Conservation (phyloP, 352 stramenopile species). For the Phytophthora cryptogea region DNA sequence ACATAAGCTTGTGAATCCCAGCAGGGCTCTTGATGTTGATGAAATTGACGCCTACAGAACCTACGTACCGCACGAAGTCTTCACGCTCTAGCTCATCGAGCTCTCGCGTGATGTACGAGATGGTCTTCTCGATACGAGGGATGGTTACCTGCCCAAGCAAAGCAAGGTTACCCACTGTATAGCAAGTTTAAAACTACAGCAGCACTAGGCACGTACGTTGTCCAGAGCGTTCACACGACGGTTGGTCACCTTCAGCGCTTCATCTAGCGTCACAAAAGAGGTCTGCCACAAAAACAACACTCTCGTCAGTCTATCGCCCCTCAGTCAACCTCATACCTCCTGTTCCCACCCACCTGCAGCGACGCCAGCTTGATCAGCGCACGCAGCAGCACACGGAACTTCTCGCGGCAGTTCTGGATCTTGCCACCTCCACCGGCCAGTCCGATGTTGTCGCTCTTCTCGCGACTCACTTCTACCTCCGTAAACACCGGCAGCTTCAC, state of each 20-base stretch:
- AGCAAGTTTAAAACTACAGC: neutral
- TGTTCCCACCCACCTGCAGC: constrained; percentile 52
- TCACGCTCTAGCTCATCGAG: constrained; percentile 99
- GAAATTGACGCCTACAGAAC: neutral
- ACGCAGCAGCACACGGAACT: constrained; percentile 84
- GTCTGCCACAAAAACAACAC: constrained; percentile 88
- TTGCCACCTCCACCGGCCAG: constrained; percentile 97
- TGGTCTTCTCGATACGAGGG: constrained; percentile 96
- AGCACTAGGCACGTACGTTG: constrained; percentile 72
- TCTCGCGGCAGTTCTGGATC: constrained; percentile 94
- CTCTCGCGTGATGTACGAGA: constrained; percentile 98
- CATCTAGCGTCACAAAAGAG: constrained; percentile 98
- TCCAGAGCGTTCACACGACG: constrained; percentile 99
- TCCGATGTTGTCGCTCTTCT: constrained; percentile 96
- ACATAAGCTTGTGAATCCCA: neutral
- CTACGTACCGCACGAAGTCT: constrained; percentile 85
- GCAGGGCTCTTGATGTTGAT: no score
- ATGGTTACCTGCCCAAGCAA: constrained; percentile 97
- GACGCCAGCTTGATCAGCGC: constrained; percentile 90
- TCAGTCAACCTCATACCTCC: neutral
- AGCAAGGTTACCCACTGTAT: neutral
- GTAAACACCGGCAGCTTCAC: constrained; percentile 99
- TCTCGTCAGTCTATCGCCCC: constrained; percentile 29
- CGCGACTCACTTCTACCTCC: constrained; percentile 93
- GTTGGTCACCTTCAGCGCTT: constrained; percentile 99